phyloP scores from a whole-genome alignment of 2,329 filamentous ascomycete species.

The Ceratocystis lukuohia region DNA sequence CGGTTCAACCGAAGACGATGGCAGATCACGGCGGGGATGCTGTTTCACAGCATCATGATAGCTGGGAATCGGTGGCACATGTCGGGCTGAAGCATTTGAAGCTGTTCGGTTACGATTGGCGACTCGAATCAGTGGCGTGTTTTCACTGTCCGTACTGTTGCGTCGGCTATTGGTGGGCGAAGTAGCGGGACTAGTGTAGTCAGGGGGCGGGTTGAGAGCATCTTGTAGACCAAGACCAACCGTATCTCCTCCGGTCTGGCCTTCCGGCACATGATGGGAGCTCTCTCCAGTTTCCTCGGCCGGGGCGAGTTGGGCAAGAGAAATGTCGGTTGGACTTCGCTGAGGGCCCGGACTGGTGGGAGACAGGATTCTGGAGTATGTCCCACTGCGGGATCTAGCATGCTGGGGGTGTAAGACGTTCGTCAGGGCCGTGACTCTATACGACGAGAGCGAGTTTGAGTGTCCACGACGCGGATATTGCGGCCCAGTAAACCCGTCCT shows the following conservation, averaged over 20 bases:
- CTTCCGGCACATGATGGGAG: conserved; percentile 33
- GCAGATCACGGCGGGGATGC: conserved; percentile 24
- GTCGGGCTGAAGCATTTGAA: conserved; percentile 33
- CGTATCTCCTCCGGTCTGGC: conserved; percentile 21
- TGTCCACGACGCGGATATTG: conserved; percentile 26
- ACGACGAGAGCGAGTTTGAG: conserved; percentile 31
- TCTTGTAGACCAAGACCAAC: conserved; percentile 40
- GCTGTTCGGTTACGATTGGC: conserved; percentile 38
- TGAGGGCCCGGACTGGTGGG: conserved; percentile 80
- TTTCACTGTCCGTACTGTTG: conserved; percentile 45
- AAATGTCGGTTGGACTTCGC: conserved; percentile 89
- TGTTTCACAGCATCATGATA: conserved; percentile 62
- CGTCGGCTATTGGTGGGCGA: conserved; percentile 44
- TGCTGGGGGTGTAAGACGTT: conserved; percentile 46
- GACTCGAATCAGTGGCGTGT: conserved; percentile 38
- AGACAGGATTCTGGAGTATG: conserved; percentile 53
- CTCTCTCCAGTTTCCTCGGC: conserved; percentile 60
- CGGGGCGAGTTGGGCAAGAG: conserved; percentile 69
- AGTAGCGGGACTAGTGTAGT: conserved; percentile 53
- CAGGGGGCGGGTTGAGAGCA: conserved; percentile 51
- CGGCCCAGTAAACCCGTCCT: conserved; percentile 35
- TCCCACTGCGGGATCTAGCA: conserved; percentile 61
- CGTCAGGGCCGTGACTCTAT: conserved; percentile 27
- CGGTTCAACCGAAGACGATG: conserved; percentile 7
- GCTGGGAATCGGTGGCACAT: conserved; percentile 58